These are phyloP conservation scores for Mycena indigotica DNA, from an alignment of 768 basidiomycete species.

Conservation along the genomic window DNA sequence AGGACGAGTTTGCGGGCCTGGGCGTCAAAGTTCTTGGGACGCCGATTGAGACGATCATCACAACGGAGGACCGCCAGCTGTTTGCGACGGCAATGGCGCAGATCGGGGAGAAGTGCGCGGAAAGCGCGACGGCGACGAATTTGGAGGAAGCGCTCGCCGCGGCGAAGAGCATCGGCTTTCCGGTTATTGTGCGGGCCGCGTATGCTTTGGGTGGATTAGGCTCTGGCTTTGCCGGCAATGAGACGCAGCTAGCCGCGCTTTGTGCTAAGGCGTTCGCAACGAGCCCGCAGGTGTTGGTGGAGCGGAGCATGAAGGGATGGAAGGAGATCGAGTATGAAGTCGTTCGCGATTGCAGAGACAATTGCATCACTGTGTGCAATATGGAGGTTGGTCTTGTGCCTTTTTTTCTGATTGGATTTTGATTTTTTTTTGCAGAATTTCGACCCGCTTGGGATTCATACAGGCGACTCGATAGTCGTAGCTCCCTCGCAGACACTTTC, in stretches of 20 bases:
- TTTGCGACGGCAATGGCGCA: slow-evolving; percentile 94
- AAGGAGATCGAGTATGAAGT: slow-evolving; percentile 99
- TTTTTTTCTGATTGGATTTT: neutral
- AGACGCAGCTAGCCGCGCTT: slow-evolving; percentile 82
- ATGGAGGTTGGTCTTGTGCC: slow-evolving; percentile 82
- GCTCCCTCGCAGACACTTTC: slow-evolving; percentile 98
- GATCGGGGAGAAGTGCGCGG: slow-evolving; percentile 94
- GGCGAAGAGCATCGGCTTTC: slow-evolving; percentile 85
- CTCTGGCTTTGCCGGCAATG: slow-evolving; percentile 94
- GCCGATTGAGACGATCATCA: slow-evolving; percentile 95
- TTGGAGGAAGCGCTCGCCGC: slow-evolving; percentile 82
- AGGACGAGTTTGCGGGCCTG: slow-evolving; percentile 89
- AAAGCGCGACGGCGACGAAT: slow-evolving; percentile 86
- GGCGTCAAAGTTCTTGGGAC: slow-evolving; percentile 96
- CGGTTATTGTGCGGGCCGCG: slow-evolving; percentile 95
- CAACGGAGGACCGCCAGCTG: slow-evolving; percentile 93
- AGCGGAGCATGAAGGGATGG: slow-evolving; percentile 99
- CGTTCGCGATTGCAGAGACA: slow-evolving; percentile 94
- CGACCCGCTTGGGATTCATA: slow-evolving; percentile 97
- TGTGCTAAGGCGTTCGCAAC: slow-evolving; percentile 97
- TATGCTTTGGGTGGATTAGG: slow-evolving; percentile 96
- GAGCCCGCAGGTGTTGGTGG: slow-evolving; percentile 97
- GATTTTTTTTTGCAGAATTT: slow-evolving; percentile 71
- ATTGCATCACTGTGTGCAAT: slow-evolving; percentile 99
- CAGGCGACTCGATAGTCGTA: slow-evolving; percentile 97